Percentiles rank a stretch among this genome's conserved stretches.
phyloP scores from a whole-genome alignment of 805 yeast species.

The Wickerhamiella brachini region DNA sequence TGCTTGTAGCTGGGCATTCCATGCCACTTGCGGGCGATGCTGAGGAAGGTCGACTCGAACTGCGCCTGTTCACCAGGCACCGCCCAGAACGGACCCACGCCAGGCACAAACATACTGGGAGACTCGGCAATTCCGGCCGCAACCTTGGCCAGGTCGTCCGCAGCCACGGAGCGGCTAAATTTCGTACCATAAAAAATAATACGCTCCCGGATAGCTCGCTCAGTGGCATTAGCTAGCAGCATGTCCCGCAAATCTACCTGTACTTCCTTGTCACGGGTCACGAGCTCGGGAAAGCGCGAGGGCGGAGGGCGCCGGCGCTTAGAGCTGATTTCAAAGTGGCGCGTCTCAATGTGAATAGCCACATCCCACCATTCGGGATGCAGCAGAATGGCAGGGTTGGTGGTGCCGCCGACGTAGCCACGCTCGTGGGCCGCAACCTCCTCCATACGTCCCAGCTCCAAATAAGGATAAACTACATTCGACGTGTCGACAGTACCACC shows the following conservation, averaged over 20 bases:
- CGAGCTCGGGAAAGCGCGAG: background rate
- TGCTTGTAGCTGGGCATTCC: slow-evolving; percentile 16
- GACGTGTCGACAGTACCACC: slow-evolving; percentile 38
- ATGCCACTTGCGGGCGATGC: slow-evolving; percentile 23
- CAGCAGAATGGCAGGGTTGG: slow-evolving; percentile 43
- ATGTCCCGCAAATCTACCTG: background rate
- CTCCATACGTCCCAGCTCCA: slow-evolving; percentile 42
- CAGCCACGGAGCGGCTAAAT: slow-evolving; percentile 5
- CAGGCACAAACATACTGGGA: slow-evolving; percentile 11
- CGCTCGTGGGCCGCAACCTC: slow-evolving; percentile 35
- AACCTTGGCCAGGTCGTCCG: slow-evolving; percentile 3
- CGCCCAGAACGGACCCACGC: slow-evolving; percentile 24
- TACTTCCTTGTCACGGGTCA: background rate
- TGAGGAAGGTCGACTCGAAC: slow-evolving; percentile 16
- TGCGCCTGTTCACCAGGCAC: slow-evolving; percentile 14
- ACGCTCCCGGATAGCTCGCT: slow-evolving; percentile 6
- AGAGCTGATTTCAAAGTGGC: slow-evolving; percentile 23
- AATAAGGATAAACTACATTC: slow-evolving; percentile 39
- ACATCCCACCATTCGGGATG: slow-evolving; percentile 45
- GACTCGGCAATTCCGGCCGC: background rate
- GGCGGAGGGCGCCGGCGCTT: background rate
- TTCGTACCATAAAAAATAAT: slow-evolving; percentile 1
- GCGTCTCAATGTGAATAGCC: slow-evolving; percentile 37
- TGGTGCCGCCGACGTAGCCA: slow-evolving; percentile 45
- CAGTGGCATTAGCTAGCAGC: background rate